Percentiles rank a stretch among this genome's conserved stretches.
These are phyloP conservation scores for Suhomyces canberraensis DNA, from an alignment of 805 yeast species.

Conservation along the genomic window DNA sequence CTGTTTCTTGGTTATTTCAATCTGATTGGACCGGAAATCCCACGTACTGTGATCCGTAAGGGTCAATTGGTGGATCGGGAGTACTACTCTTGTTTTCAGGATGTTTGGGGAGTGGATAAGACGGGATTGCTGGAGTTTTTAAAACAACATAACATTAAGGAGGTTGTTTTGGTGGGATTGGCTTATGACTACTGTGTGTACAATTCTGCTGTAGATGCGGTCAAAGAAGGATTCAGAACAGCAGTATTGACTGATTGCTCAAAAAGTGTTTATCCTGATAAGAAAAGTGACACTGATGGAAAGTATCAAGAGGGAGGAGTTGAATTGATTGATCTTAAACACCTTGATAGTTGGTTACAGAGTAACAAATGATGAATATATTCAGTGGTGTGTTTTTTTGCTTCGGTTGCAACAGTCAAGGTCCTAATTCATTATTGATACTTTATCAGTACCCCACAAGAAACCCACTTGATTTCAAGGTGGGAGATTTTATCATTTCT, in stretches of 20 bases:
- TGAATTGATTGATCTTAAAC: too few relatives aligned
- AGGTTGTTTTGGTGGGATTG: conserved; percentile 73
- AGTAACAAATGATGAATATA: too few relatives aligned
- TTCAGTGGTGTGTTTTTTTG: too few relatives aligned
- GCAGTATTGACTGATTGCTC: conserved; percentile 56
- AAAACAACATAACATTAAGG: conserved; percentile 43
- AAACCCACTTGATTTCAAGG: too few relatives aligned
- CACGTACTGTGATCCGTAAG: conserved; percentile 53
- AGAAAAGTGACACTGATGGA: conserved; percentile 30
- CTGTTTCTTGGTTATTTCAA: conserved; percentile 41
- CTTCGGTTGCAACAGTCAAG: too few relatives aligned
- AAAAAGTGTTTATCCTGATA: conserved; percentile 51
- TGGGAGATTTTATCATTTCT: too few relatives aligned
- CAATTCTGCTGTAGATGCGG: conserved; percentile 71
- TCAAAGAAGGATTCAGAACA: conserved; percentile 58
- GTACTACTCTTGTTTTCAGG: conserved; percentile 83
- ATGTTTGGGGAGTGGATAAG: conserved; percentile 67
- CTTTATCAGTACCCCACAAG: too few relatives aligned
- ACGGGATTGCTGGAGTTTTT: conserved; percentile 62
- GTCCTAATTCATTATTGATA: too few relatives aligned
- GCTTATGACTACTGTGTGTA: conserved; percentile 88
- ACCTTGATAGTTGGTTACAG: too few relatives aligned
- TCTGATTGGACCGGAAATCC: conserved; percentile 25
- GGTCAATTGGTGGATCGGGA: conserved; percentile 74
- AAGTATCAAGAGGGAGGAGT: conserved; percentile 35